A percentile compares a stretch with the other conserved stretches of the same genome.
These are phyloP conservation scores for Rhodotorula taiwanensis DNA, from an alignment of 768 basidiomycete genomes.

Conservation along the genomic window DNA sequence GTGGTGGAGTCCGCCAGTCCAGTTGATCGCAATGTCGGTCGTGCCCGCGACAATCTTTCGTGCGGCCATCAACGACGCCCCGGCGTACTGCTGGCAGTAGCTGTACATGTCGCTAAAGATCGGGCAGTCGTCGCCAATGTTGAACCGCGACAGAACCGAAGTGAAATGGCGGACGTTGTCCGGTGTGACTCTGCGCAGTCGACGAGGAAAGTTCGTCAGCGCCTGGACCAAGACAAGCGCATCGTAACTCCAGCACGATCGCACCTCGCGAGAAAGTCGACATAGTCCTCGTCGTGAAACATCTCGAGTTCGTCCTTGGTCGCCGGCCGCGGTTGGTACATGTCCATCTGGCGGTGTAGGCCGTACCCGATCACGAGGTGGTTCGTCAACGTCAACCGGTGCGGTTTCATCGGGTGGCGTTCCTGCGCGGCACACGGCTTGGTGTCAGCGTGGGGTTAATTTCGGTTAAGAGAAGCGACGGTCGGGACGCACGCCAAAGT, in stretches of 20 bases:
- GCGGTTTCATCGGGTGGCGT: slow-evolving; percentile 98
- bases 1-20: slow-evolving; percentile 97
- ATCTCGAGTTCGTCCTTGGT: slow-evolving; percentile 79
- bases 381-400: slow-evolving; percentile 90
- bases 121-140: slow-evolving; percentile 95
- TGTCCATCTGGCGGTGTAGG: slow-evolving; percentile 89
- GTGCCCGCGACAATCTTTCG: slow-evolving; percentile 73
- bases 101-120: slow-evolving; percentile 91
- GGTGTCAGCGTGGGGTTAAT: too few relatives aligned
- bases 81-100: slow-evolving; percentile 89
- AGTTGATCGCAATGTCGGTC: slow-evolving; percentile 96
- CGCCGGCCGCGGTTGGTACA: slow-evolving; percentile 80
- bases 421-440: slow-evolving; percentile 53
- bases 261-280: slow-evolving; percentile 88
- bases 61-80: slow-evolving; percentile 83
- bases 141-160: slow-evolving; percentile 73
- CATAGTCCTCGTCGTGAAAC: slow-evolving; percentile 92
- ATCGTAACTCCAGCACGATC: too few relatives aligned
- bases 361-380: slow-evolving; percentile 93
- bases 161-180: slow-evolving; percentile 64
- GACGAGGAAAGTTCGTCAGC: neutral
- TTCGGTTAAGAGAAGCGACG: neutral
- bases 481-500: slow-evolving; percentile 71
- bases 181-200: slow-evolving; percentile 64
- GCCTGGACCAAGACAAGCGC: too few relatives aligned